These are phyloP conservation scores for Blastobotrys terrestris DNA, from an alignment of 805 yeast species.

Conservation along the genomic window DNA sequence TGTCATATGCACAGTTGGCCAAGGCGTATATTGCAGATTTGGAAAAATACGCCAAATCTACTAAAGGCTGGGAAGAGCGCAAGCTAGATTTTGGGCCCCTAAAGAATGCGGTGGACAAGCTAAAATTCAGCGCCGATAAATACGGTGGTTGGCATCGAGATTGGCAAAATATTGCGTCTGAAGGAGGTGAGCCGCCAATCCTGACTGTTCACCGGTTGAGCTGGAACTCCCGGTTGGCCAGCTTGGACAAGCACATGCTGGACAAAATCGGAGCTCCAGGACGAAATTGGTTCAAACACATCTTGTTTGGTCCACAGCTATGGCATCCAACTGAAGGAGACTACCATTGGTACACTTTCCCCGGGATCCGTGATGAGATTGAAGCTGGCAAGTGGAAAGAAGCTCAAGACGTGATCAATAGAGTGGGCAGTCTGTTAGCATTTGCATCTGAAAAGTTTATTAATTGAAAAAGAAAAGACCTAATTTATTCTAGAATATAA, in stretches of 20 bases:
- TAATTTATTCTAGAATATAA: background rate
- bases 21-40: constrained; percentile 43
- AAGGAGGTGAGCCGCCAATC: constrained; percentile 57
- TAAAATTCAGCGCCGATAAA: constrained; percentile 42
- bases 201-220: constrained; percentile 68
- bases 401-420: constrained; percentile 40
- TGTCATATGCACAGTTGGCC: constrained; percentile 40
- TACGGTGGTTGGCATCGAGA: constrained; percentile 51
- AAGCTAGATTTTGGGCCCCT: constrained; percentile 29
- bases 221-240: constrained; percentile 66
- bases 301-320: constrained; percentile 62
- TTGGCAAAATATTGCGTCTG: constrained; percentile 56
- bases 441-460: constrained; percentile 15
- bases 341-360: constrained; percentile 61
- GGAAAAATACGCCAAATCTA: constrained; percentile 23
- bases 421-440: constrained; percentile 13
- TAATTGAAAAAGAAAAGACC: constrained; percentile 5
- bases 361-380: constrained; percentile 66
- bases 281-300: constrained; percentile 63
- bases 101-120: constrained; percentile 28
- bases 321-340: constrained; percentile 44
- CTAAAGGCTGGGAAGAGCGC: constrained; percentile 10
- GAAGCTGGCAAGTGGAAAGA: constrained; percentile 40
- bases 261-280: constrained; percentile 38
- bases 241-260: constrained; percentile 50